These are phyloP conservation scores for Purpureocillium takamizusanense DNA, from an alignment of 2,329 filamentous ascomycete species.

Conservation along the genomic window DNA sequence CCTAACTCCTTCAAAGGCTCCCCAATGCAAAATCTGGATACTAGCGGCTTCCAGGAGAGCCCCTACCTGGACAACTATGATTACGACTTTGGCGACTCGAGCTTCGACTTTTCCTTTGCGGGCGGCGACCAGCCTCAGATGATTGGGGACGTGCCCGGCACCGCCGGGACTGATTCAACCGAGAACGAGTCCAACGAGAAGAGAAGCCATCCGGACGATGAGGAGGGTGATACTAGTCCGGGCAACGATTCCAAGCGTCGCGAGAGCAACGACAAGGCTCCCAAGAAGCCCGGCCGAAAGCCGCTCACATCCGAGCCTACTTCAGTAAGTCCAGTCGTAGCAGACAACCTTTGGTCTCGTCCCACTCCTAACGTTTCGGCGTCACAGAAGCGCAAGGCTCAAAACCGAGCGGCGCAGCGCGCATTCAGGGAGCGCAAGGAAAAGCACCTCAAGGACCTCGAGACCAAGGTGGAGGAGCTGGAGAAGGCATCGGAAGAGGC, in stretches of 20 bases:
- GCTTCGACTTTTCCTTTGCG: conserved; percentile 58
- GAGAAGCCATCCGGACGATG: conserved; percentile 62
- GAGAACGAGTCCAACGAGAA: conserved; percentile 53
- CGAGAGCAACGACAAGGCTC: conserved; percentile 73
- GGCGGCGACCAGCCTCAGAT: conserved; percentile 50
- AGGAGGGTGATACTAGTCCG: conserved; percentile 49
- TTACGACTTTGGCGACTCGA: conserved; percentile 67
- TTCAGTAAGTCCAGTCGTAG: conserved; percentile 62
- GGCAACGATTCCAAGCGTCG: conserved; percentile 56
- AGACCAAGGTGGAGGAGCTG: conserved; percentile 65
- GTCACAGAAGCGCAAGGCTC: conserved; percentile 81
- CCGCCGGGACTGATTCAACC: conserved; percentile 47
- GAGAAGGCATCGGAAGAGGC: conserved; percentile 77
- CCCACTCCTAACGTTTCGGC: conserved; percentile 6
- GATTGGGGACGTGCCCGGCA: conserved; percentile 63
- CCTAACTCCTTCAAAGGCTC: conserved; percentile 41
- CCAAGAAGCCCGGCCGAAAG: conserved; percentile 95
- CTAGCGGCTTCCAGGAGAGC: conserved; percentile 55
- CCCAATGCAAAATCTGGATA: conserved; percentile 29
- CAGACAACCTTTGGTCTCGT: background rate
- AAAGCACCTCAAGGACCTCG: conserved; percentile 77
- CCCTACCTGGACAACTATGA: conserved; percentile 73
- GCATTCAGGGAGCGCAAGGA: conserved; percentile 94
- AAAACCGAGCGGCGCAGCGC: conserved; percentile 85
- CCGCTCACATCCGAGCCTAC: conserved; percentile 92